Percentiles rank a stretch among this genome's conserved stretches.
phyloP scores from a whole-genome alignment of 169 alveolate genomes.

The Toxoplasma gondii region DNA sequence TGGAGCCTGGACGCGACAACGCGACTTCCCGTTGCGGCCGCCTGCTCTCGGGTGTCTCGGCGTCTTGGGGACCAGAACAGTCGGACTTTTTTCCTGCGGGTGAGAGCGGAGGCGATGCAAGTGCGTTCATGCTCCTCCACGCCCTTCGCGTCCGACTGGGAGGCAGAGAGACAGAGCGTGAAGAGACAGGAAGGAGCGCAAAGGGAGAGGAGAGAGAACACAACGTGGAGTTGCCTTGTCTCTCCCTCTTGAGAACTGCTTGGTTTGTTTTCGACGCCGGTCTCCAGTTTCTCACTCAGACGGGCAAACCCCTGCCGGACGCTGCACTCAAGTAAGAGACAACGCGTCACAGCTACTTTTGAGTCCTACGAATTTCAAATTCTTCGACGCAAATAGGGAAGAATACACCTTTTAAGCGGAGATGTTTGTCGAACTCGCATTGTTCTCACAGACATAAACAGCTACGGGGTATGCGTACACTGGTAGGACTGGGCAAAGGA shows the following conservation, averaged over 20 bases:
- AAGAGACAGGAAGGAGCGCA: not conserved
- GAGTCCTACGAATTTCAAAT: not conserved
- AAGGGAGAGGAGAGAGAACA: not conserved
- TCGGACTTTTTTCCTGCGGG: not conserved
- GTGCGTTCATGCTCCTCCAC: constrained; percentile 18
- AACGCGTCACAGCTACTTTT: too few relatives aligned
- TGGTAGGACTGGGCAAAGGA: too few relatives aligned
- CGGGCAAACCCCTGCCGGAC: constrained; percentile 30
- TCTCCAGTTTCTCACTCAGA: constrained; percentile 36
- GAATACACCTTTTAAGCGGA: too few relatives aligned
- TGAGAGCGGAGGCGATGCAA: constrained; percentile 20
- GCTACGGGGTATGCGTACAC: too few relatives aligned
- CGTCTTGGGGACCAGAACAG: not conserved
- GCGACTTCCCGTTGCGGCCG: not conserved
- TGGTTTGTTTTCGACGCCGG: constrained; percentile 61
- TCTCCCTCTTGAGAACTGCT: constrained; percentile 52
- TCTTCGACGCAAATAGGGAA: too few relatives aligned
- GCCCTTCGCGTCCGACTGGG: constrained; percentile 14
- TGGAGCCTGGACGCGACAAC: not conserved
- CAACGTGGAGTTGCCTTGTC: not conserved
- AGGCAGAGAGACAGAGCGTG: not conserved
- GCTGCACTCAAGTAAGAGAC: constrained; percentile 47
- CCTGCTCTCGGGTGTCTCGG: not conserved
- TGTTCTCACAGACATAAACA: too few relatives aligned
- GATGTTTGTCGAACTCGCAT: too few relatives aligned